Conservation (phyloP, 225 moss, liverwort and hornwort species). For the Neckera pumila region DNA sequence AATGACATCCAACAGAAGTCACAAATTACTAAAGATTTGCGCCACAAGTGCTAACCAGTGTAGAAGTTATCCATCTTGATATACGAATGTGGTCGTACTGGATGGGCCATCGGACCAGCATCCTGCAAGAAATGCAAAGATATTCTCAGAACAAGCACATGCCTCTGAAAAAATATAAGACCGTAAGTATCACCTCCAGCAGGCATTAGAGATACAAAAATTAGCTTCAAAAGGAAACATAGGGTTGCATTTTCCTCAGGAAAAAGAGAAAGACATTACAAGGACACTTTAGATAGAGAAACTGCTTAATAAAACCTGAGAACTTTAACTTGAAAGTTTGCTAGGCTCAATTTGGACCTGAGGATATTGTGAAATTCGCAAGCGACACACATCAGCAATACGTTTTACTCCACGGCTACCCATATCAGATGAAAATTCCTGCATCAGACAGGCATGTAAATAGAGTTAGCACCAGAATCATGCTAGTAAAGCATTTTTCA, state of each 20-base stretch:
- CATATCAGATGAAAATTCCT: constrained; percentile 99
- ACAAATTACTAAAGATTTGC: neutral
- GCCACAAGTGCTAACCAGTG: constrained; percentile 42
- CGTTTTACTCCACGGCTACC: constrained; percentile 96
- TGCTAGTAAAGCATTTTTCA: neutral
- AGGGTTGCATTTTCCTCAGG: neutral
- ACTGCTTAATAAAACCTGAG: neutral
- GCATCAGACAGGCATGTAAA: neutral
- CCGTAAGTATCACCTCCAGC: neutral
- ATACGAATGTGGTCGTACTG: constrained; percentile 91
- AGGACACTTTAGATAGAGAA: neutral
- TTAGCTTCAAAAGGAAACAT: neutral
- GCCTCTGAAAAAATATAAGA: neutral
- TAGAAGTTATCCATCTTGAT: constrained; percentile 99
- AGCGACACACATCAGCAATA: constrained; percentile 72
- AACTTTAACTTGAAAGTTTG: neutral
- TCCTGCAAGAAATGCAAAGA: constrained; percentile 37
- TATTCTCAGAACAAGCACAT: neutral
- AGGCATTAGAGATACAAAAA: neutral
- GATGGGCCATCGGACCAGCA: constrained; percentile 98
- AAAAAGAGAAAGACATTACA: neutral
- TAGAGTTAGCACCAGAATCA: neutral
- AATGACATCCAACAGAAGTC: neutral
- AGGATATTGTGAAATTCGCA: constrained; percentile 81
- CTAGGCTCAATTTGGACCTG: constrained; percentile 21